phyloP scores from a whole-genome alignment of 2,329 filamentous ascomycete genomes.

The Malbranchea zuffiana region DNA sequence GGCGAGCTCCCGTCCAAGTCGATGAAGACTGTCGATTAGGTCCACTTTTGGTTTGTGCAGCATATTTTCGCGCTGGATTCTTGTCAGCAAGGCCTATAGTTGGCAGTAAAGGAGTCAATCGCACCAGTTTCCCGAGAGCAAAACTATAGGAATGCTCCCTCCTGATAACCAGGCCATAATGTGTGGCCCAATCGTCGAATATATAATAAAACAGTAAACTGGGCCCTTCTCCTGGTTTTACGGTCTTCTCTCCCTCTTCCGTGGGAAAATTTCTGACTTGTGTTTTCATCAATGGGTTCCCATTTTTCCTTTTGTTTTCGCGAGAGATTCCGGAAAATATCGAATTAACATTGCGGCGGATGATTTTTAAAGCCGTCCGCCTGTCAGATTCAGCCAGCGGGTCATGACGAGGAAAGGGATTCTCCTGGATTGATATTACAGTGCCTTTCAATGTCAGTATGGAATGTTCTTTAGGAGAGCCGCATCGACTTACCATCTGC shows the following conservation, averaged over 20 bases:
- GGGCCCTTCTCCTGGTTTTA: constrained; percentile 41
- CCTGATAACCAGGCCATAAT: constrained; percentile 49
- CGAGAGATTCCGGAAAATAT: constrained; percentile 53
- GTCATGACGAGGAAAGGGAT: constrained; percentile 41
- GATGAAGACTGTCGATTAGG: constrained; percentile 44
- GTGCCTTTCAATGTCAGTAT: constrained; percentile 41
- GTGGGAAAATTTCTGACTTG: constrained; percentile 31
- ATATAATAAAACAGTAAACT: constrained; percentile 57
- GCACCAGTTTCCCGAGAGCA: constrained; percentile 42
- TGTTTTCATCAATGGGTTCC: constrained; percentile 42
- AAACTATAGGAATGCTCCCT: constrained; percentile 43
- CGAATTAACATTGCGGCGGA: constrained; percentile 48
- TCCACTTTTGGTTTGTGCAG: constrained; percentile 39
- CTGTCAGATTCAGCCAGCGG: constrained; percentile 21
- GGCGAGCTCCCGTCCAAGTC: constrained; percentile 49
- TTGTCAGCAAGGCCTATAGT: not conserved
- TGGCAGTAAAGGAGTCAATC: constrained; percentile 10
- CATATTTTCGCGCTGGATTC: constrained; percentile 43
- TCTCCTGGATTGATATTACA: constrained; percentile 59
- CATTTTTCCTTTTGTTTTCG: constrained; percentile 36
- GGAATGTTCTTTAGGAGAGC: not conserved
- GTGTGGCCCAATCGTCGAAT: constrained; percentile 57
- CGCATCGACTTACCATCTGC: constrained; percentile 43
- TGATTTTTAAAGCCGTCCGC: constrained; percentile 24
- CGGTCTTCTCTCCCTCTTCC: constrained; percentile 25